Conservation (phyloP, 495 filamentous ascomycete genomes). For the Penicillium lagena region DNA sequence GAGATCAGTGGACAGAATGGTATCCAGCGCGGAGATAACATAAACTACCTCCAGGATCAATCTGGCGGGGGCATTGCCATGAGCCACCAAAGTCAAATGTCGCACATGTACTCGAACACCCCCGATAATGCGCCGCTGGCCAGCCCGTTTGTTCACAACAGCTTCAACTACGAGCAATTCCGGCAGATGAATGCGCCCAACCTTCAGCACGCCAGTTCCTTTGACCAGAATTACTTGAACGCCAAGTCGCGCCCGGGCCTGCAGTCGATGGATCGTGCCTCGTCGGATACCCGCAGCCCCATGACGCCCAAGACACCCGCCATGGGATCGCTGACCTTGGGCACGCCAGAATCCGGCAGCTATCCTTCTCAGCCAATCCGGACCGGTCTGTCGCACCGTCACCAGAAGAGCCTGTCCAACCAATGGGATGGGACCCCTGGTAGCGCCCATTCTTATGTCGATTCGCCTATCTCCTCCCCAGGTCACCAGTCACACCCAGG, state of each 20-base stretch:
- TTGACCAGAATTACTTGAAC: constrained; percentile 46
- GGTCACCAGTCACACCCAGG: constrained; percentile 50
- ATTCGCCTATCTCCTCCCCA: constrained; percentile 75
- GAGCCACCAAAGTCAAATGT: constrained; percentile 51
- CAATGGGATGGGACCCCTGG: constrained; percentile 79
- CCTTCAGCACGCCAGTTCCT: constrained; percentile 40
- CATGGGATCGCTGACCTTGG: constrained; percentile 49
- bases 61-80: constrained; percentile 37
- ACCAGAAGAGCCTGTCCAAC: constrained; percentile 74
- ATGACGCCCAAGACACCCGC: constrained; percentile 73
- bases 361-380: constrained; percentile 73
- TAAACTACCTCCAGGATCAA: constrained; percentile 43
- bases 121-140: constrained; percentile 83
- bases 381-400: constrained; percentile 50
- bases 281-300: constrained; percentile 65
- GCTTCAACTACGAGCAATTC: constrained; percentile 67
- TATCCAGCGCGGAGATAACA: constrained; percentile 26
- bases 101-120: constrained; percentile 74
- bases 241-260: constrained; percentile 52
- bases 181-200: constrained; percentile 49
- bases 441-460: constrained; percentile 70
- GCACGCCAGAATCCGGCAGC: constrained; percentile 58
- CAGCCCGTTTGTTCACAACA: constrained; percentile 71
- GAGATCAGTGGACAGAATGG: constrained; percentile 44
- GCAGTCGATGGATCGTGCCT: constrained; percentile 60